phyloP scores from a whole-genome alignment of 225 moss, liverwort and hornwort genomes.

The Straminergon stramineum region DNA sequence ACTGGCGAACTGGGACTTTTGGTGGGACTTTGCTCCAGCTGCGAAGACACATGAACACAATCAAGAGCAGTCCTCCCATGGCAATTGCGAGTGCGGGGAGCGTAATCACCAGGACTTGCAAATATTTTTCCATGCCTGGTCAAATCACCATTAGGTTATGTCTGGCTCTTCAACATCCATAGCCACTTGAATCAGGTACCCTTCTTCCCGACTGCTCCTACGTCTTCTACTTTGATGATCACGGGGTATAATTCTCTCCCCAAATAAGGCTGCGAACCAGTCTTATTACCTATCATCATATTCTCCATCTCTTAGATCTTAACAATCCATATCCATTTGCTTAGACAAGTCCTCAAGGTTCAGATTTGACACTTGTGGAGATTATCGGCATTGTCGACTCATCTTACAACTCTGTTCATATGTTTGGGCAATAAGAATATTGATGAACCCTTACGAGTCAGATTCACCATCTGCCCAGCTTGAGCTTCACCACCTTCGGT shows the following conservation, averaged over 20 bases:
- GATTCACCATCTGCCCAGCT: background rate
- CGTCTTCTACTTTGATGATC: background rate
- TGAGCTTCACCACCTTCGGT: background rate
- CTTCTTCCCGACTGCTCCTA: background rate
- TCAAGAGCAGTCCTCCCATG: constrained; percentile 16
- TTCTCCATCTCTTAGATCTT: background rate
- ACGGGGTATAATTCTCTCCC: background rate
- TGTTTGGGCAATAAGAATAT: background rate
- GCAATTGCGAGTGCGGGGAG: constrained; percentile 9
- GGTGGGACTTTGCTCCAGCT: constrained; percentile 2
- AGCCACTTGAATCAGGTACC: background rate
- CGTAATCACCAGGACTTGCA: constrained; percentile 21
- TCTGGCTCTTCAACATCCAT: background rate
- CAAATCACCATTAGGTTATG: background rate
- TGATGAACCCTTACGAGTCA: background rate
- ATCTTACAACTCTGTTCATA: background rate
- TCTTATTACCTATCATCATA: background rate
- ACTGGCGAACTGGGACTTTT: background rate
- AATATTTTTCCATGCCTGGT: constrained; percentile 19
- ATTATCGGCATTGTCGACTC: background rate
- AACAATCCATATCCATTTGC: background rate
- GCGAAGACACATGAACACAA: constrained; percentile 3
- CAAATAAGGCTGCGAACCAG: background rate
- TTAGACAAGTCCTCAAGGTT: background rate
- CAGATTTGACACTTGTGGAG: background rate